Evolutionary conservation across 805 yeast genomes (phyloP), one percentile per base, ranked within the genome.

Genomic region (Ogataea ramenticola): DNA sequence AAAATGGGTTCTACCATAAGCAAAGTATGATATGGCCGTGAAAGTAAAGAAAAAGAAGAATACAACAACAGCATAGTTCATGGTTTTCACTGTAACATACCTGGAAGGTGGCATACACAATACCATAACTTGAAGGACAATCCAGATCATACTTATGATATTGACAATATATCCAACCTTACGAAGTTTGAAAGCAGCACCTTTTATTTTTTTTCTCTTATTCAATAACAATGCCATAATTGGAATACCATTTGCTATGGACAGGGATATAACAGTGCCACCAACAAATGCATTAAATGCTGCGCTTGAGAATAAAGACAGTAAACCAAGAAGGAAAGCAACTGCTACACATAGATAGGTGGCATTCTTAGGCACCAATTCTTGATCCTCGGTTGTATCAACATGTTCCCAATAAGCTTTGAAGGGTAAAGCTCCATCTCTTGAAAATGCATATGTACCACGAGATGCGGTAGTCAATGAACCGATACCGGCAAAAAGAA

Each of bases 241-340:
- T 2, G 95, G 95, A 15, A 86, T 77, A 3, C 88, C 80, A 48
- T 87, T 82, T 2, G 93, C 87, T 27, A 84, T 68, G 41, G 88
- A 80, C 46, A 86, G 65, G 3, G 88, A 75, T 19, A 86, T 72
- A 2, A 87, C 93, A 10, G 91, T 81, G 16, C 90, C 81, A 0
- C 95, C 93, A 66, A 86, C 78, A 60, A 86, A 86, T 3, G 95
- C 89, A 60, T 82, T 82, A 61, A 86, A 83, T 0, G 93, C 89
- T 8, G 89, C 76, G 5, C 79, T 67, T 0, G 91, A 83, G 1
- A 86, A 61, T 37, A 86, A 62, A 3, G 90, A 83, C 35, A 86
- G 66, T 8, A 80, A 58, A 1, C 90, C 86, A 39, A 86, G 62
- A 2, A 76, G 43, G 17, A 74, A 73, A 27, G 86, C 75, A 19